Evolutionary conservation across 106 monocot species (phyloP), one percentile per base, ranked within the genome.

Genomic region (Ottelia alismoides): DNA sequence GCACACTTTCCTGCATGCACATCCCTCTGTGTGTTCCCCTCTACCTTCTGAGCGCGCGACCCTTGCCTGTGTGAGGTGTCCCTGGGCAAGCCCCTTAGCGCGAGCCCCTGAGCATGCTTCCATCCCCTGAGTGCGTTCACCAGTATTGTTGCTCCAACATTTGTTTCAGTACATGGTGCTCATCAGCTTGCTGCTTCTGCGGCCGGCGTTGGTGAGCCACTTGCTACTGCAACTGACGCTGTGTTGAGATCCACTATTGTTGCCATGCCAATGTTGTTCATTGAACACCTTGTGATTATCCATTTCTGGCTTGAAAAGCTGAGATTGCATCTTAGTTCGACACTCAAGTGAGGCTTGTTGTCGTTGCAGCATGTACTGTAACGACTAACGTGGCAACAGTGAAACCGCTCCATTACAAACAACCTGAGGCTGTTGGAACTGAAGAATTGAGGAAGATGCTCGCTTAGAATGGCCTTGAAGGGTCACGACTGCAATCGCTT

Each of bases 291-390:
- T 53, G 29, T 28, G 19, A 28, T 54, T 22, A 27, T 53, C 43
- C n/a, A n/a, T n/a, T n/a, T n/a, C n/a, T n/a, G n/a, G n/a, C n/a
- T n/a, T n/a, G n/a, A n/a, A 51, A 32, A 53, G 9, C 20, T n/a
- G n/a, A n/a, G n/a, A n/a, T n/a, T n/a, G n/a, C n/a, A n/a, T n/a
- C n/a, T n/a, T n/a, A n/a, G n/a, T 22, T 54, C 54, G 20, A 69
- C 69, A n/a, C n/a, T 65, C 45, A 25, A 54, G 44, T 21, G 31
- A 65, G 43, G 52, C 1, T 40, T 58, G 62, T 44, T 72, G 71
- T 11, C n/a, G 32, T 26, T 57, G 53, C 24, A 52, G 50, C 47
- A 54, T 22, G 24, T 64, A 53, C 52, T 51, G 63, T 40, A 40
- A 19, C 32, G 52, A 18, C 24, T 63, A 52, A 25, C 51, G 19